Evolutionary conservation across 2,329 filamentous ascomycete genomes (phyloP), one percentile per base, ranked within the genome.

Genomic region (Ophiostoma populinum): DNA sequence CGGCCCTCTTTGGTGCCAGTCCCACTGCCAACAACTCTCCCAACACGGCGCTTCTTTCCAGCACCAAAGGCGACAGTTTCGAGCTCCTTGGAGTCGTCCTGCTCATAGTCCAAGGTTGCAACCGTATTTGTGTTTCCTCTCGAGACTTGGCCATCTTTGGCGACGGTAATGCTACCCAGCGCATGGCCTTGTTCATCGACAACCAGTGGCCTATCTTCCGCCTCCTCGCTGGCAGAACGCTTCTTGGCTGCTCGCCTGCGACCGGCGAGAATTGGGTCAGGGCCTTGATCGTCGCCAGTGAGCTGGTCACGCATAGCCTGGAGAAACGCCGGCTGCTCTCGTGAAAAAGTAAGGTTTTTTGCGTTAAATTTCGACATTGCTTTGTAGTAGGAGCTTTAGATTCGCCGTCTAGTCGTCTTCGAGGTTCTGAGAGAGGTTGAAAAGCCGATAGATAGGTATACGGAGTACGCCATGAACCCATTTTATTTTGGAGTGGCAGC

Each of bases 151-250:
- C 62, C 63, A 40, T 66, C 60, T 29, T 51, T 50, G 35, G 54
- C 56, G 5, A 66, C 51, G 13, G 39, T 43, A 2, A 54, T 42
- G 0, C 40, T 43, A 2, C 35, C 31, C 20, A 76, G 65, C 20
- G 75, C 65, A 36, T 81, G 77, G 33, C 72, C 78, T 5, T 67
- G 62, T 49, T 83, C 80, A 44, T 87, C 70, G 4, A 90, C 70
- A 34, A 82, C 72, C 0, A 82, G 63, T 0, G 81, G 81, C 33
- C 65, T 75, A 51, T 87, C 80, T 45, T 87, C 80, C 10, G 77
- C 78, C 40, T 83, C 73, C 26, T 75, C 75, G 45, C 76, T 73
- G 40, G 59, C 69, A 12, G 67, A 70, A 24, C 63, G 64, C 55
- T 59, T 67, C 56, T 61, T 67, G 39, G 48, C 54, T 32, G 62